Evolutionary conservation across 2,329 filamentous ascomycete genomes (phyloP).

Genomic region (Simplicillium aogashimaense): DNA sequence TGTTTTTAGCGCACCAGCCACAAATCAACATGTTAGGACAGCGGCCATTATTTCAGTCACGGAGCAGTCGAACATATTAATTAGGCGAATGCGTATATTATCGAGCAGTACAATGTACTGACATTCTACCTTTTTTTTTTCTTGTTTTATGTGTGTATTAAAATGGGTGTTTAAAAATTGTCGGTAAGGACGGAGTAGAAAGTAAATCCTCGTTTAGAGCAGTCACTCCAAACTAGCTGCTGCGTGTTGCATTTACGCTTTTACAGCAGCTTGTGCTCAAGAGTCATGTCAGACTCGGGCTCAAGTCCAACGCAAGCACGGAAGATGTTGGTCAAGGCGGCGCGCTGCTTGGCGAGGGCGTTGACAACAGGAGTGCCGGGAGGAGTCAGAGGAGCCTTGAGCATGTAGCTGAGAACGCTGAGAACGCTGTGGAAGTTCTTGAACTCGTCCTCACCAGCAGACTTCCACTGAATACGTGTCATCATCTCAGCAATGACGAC

Average conservation of each 20-base stretch:
- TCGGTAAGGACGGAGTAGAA: constrained; percentile 1
- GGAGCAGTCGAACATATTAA: no score
- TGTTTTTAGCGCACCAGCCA: neutral
- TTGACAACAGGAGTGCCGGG: constrained; percentile 95
- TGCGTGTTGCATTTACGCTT: constrained; percentile 1
- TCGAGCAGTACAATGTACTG: neutral
- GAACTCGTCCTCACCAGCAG: constrained; percentile 54
- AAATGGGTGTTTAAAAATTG: neutral
- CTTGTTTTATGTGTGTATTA: neutral
- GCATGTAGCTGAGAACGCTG: constrained; percentile 97
- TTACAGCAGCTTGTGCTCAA: constrained; percentile 95
- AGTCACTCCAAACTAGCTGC: neutral
- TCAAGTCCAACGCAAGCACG: constrained; percentile 92
- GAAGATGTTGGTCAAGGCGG: constrained; percentile 94
- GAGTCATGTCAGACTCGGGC: constrained; percentile 97
- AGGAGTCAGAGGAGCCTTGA: constrained; percentile 89
- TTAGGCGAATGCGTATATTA: constrained; percentile 4
- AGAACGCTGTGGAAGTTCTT: constrained; percentile 95
- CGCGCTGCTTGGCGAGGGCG: constrained; percentile 89
- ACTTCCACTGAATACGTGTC: constrained; percentile 93
- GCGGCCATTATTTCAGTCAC: no score
- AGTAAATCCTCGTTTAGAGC: neutral
- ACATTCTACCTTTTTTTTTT: constrained; percentile 4
- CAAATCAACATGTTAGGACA: no score
- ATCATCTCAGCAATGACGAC: constrained; percentile 93